Base-by-base conservation (phyloP, 1,139 yeast species). In the Suhomyces coccinellae region DNA sequence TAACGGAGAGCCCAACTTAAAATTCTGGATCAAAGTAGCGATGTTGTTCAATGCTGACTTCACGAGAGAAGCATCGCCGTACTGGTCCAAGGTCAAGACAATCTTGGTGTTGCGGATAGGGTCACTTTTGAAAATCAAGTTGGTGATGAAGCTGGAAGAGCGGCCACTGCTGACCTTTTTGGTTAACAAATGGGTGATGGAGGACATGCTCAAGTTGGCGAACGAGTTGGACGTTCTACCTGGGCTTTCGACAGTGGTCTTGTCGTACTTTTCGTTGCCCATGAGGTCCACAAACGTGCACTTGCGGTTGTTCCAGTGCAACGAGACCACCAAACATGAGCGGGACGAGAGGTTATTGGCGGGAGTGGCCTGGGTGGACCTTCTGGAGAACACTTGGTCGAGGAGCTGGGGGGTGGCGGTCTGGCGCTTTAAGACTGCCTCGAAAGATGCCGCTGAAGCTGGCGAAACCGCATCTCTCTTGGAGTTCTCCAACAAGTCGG, bases 251-350 rank as follows among this genome's bases (percentile, higher is more conserved):
- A 33, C 47, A 6, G 43, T 33, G n/a, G 48, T 27, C 17, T 46
- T 42, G 28, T 61, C 59, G 35, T 52, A 61, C 46, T 59, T 62
- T 46, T 66, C 71, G 48, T 62, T 62, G 3, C 69, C 71, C 67
- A 66, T 62, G 43, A 66, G 52, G 39, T 69, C 72, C 41, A 67
- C 58, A 40, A 62, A 59, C 2, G 68, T 62, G 12, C 54, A 52
- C 44, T 58, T 55, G 12, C 51, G 49, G 32, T 55, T 57, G 34
- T 55, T 55, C 30, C 54, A 53, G 44, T 52, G 57, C 22, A 68
- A 50, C 4, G 63, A 58, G 6, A 67, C 49, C 8, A 68, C 56
- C 43, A 68, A 54, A 46, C 69, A 63, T 5, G 69, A 59, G 35
- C 69, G 52, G 27, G 65, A 60, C 11, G 69, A 60, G 30, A 52